Base-by-base conservation (phyloP, 2,329 filamentous ascomycete genomes). In the Fusarium fracticaudum region DNA sequence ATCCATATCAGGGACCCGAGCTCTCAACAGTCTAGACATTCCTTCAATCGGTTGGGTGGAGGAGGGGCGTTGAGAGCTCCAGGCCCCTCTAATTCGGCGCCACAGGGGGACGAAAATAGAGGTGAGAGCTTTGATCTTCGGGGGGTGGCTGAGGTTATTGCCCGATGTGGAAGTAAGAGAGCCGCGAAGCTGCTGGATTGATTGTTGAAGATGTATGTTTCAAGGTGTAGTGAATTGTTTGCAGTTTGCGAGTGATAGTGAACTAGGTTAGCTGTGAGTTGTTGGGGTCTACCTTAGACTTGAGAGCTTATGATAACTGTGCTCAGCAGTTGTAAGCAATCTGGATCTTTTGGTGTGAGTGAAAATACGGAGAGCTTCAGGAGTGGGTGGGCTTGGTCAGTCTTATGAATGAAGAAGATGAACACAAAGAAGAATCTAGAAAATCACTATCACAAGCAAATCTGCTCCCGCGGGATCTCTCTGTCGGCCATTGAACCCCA, bases 1-100 rank as follows among this genome's bases (percentile, higher is more conserved):
- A 54, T 60, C 53, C 24, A 50, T 57, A 57, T 57, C 63, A 71
- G 67, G 69, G 64, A 62, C 57, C 24, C 37, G 57, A 67, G 68
- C 71, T 74, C 71, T 74, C 71, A 74, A 74, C 71, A 74, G 61
- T 72, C 71, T 64, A 68, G 73, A 74, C 71, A 74, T 38, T 63
- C 62, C 60, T 57, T 71, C 50, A 67, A 54, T 50, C 61, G 63
- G 61, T 74, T 74, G 71, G 55, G 71, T 61, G 71, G 63, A 68
- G 67, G 63, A 72, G 71, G 67, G 45, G 62, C 35, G 71, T 73
- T 70, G 71, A 71, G 70, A 57, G 65, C 50, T 62, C 54, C 66
- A n/a, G 55, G 40, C 15, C 31, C 29, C 29, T 60, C 47, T 60
- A 53, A 73, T 67, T 73, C 61, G 70, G 54, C 69, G 70, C 69